Evolutionary conservation across 768 basidiomycete species (phyloP).

Genomic region (Lyophyllum atratum): DNA sequence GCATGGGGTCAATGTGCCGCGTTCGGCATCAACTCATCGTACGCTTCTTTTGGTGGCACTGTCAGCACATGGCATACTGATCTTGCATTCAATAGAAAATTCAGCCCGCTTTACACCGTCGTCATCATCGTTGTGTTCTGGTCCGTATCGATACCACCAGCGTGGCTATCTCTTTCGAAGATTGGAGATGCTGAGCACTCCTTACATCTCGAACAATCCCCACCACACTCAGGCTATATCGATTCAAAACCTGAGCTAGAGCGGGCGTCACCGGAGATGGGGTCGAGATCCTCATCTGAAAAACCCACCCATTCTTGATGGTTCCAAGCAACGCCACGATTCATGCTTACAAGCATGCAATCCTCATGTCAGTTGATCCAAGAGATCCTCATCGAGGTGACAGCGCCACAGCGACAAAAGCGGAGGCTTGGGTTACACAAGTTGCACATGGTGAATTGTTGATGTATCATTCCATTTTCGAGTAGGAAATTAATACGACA

Average conservation of each 20-base stretch:
- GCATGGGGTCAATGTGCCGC: constrained; percentile 17
- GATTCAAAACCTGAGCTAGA: neutral
- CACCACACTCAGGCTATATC: neutral
- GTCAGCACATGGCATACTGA: neutral
- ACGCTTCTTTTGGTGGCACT: constrained; percentile 5
- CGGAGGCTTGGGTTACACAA: neutral
- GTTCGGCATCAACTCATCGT: constrained; percentile 15
- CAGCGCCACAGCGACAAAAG: constrained; percentile 3
- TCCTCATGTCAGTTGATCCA: neutral
- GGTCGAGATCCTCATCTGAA: neutral
- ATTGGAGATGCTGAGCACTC: constrained; percentile 4
- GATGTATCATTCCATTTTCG: neutral
- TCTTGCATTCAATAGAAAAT: constrained; percentile 2
- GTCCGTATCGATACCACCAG: constrained; percentile 1
- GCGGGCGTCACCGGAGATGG: neutral
- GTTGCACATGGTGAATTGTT: neutral
- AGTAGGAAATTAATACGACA: neutral
- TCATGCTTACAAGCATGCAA: neutral
- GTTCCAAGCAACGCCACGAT: neutral
- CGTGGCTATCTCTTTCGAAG: neutral
- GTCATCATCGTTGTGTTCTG: constrained; percentile 10
- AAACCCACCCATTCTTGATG: neutral
- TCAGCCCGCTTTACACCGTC: constrained; percentile 9
- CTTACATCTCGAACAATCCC: neutral
- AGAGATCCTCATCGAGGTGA: neutral